Percentiles rank a stretch among this genome's conserved stretches.
phyloP scores from a whole-genome alignment of 2,329 filamentous ascomycete species.

The Dryadomyces quercus-mongolicae region DNA sequence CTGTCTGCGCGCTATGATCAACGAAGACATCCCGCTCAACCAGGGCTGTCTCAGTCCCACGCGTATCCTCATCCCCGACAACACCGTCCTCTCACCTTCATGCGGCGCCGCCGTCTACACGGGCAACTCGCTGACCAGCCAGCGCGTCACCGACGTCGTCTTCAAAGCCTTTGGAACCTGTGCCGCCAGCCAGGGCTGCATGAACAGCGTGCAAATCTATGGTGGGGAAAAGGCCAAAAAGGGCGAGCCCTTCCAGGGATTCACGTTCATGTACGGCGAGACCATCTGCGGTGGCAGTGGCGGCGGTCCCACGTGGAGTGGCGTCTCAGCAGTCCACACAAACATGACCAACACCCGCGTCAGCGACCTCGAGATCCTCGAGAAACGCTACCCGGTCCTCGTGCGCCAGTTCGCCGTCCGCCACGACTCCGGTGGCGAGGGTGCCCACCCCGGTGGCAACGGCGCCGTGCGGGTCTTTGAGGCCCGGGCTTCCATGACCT shows the following conservation, averaged over 20 bases:
- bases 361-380: constrained; percentile 20
- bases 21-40: constrained; percentile 25
- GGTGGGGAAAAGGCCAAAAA: background rate
- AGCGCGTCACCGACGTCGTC: constrained; percentile 20
- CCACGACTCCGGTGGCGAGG: constrained; percentile 16
- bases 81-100: constrained; percentile 20
- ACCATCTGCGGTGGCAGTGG: constrained; percentile 20
- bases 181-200: constrained; percentile 18
- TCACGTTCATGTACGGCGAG: constrained; percentile 15
- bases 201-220: constrained; percentile 9
- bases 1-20: constrained; percentile 21
- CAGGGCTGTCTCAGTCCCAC: constrained; percentile 24
- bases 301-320: constrained; percentile 17
- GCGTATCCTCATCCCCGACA: constrained; percentile 18
- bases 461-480: constrained; percentile 22
- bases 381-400: constrained; percentile 21
- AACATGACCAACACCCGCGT: constrained; percentile 19
- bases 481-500: constrained; percentile 18
- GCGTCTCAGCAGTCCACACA: constrained; percentile 13
- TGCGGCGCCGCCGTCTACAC: constrained; percentile 26
- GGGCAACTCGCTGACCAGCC: constrained; percentile 14
- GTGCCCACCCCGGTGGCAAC: constrained; percentile 19
- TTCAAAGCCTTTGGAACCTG: constrained; percentile 17
- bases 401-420: constrained; percentile 18
- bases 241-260: constrained; percentile 2